Evolutionary conservation across 108 stramenopile species (phyloP).

Genomic region (Aurantiochytrium sp.): DNA sequence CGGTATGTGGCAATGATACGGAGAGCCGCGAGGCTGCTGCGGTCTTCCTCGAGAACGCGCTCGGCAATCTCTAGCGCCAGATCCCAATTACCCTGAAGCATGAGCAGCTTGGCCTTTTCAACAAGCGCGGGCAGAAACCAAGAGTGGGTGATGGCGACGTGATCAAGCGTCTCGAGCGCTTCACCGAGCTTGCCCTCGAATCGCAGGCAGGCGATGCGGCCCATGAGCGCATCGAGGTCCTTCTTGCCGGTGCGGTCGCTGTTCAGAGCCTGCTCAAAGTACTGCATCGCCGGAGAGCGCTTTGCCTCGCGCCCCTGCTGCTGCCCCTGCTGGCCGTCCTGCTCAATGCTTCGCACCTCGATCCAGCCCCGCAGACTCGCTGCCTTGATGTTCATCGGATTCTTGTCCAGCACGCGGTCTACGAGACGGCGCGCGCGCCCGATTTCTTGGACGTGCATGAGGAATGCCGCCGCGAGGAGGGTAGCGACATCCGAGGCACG

Average conservation of each 20-base stretch:
- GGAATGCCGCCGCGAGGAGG: constrained; percentile 45
- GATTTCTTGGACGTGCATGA: neutral
- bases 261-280: neutral
- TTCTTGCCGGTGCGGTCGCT: constrained; percentile 32
- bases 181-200: neutral
- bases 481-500: constrained; percentile 38
- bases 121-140: constrained; percentile 54
- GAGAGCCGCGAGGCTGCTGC: constrained; percentile 7
- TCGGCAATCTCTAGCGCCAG: constrained; percentile 42
- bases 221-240: constrained; percentile 55
- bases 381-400: constrained; percentile 36
- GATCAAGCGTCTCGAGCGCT: constrained; percentile 39
- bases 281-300: neutral
- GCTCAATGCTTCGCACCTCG: neutral
- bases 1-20: constrained; percentile 14
- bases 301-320: neutral
- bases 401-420: neutral
- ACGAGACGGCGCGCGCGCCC: neutral
- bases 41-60: constrained; percentile 31
- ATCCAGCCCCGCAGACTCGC: constrained; percentile 43
- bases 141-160: constrained; percentile 44
- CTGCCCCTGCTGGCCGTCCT: neutral
- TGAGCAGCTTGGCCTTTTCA: constrained; percentile 51
- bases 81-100: constrained; percentile 53
- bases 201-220: neutral